Percentiles rank a stretch among this genome's conserved stretches.
Evolutionary conservation across 2,329 filamentous ascomycete species (phyloP).

Genomic region (Colletotrichum graminicola): DNA sequence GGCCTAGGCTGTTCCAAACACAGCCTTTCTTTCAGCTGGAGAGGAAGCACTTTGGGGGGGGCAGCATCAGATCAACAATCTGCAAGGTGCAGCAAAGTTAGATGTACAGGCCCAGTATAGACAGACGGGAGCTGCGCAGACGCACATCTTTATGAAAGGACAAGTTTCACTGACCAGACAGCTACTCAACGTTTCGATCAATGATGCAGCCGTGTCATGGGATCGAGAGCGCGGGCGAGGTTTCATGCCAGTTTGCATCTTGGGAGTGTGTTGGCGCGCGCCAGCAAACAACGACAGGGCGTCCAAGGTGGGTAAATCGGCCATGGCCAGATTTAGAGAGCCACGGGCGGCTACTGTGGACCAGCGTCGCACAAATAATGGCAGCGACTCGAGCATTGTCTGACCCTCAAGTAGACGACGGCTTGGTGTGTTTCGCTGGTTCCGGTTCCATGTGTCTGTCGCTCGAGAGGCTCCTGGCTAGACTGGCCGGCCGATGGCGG

Average conservation of each 20-base stretch:
- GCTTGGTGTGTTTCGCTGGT: background rate
- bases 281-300: background rate
- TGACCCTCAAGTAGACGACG: background rate
- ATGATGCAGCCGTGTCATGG: slow-evolving; percentile 1
- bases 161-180: background rate
- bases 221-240: background rate
- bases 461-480: background rate
- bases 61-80: slow-evolving; percentile 12
- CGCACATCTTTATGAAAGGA: slow-evolving; percentile 9
- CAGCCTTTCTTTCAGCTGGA: slow-evolving; percentile 29
- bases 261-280: background rate
- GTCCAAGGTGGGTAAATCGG: slow-evolving; percentile 11
- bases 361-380: slow-evolving; percentile 10
- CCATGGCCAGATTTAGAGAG: slow-evolving; percentile 9
- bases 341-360: slow-evolving; percentile 10
- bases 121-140: background rate
- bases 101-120: slow-evolving; percentile 21
- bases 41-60: background rate
- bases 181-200: slow-evolving; percentile 8
- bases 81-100: slow-evolving; percentile 32
- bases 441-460: background rate
- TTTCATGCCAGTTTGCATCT: slow-evolving; percentile 24
- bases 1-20: slow-evolving; percentile 35
- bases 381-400: slow-evolving; percentile 14
- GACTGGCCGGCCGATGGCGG: slow-evolving; percentile 15